Evolutionary conservation across 768 basidiomycete genomes (phyloP), one percentile per base, ranked within the genome.

Genomic region (Mycena metata): DNA sequence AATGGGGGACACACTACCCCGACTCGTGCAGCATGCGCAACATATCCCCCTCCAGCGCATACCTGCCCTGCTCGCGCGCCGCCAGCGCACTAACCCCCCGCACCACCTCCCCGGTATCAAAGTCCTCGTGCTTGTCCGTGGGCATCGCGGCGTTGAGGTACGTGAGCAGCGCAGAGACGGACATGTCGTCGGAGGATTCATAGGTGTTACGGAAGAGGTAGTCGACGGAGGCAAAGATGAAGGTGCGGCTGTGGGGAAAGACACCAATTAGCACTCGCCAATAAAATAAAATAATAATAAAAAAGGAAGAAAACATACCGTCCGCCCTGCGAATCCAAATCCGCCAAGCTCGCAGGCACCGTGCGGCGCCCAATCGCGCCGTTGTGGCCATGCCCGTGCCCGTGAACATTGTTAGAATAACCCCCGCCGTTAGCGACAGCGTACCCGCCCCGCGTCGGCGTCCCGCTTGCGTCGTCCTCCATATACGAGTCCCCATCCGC

Each of bases 91-190:
- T 45, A 3, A 85, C 85, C 5, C 83, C 83, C 54, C 83, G 82
- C 8, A 84, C 84, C 19, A 94, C 91, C 79, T 94, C 92, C 2
- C 84, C 83, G 15, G 91, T 92, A 77, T 94, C 92, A 69, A 92
- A 94, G 70, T 94, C 92, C 80, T 93, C 92, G 74, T 92, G 88
- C 78, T 93, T 93, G 75, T 93, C 92, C 30, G 81, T 83, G 5
- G 92, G 92, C 81, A 93, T 86, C 6, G 91, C 91, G 2, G 91
- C 88, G 73, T 93, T 93, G 63, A 94, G 83, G 76, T 91, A 92
- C 5, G 89, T 85, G 39, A 94, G 80, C 26, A 94, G 80, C 11
- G 90, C 80, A 3, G 90, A 90, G 74, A 94, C 88, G 9, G 87
- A 87, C 81, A 94, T 82, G 68, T 92, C 90, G 78, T 93, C 92